Conservation (phyloP, 331 rosid species). For the Spiraea crenata region DNA sequence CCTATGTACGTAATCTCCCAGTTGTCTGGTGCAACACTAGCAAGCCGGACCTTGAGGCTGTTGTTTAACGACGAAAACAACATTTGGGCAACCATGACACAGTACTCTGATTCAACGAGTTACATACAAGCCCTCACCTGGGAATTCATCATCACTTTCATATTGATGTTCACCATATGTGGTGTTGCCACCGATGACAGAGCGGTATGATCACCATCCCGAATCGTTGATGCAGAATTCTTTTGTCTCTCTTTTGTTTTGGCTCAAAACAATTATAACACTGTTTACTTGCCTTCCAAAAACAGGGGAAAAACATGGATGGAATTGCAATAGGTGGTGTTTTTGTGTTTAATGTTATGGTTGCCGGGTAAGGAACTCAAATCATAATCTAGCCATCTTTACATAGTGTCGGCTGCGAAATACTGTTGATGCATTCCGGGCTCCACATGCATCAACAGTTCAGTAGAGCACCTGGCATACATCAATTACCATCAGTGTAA, state of each 20-base stretch:
- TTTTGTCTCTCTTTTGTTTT: not conserved
- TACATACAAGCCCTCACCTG: conserved; percentile 27
- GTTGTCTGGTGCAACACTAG: conserved; percentile 23
- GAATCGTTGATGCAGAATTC: too few species aligned
- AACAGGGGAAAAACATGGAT: conserved; percentile 37
- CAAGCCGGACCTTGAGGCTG: conserved; percentile 30
- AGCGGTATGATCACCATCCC: conserved; percentile 26
- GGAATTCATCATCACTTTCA: conserved; percentile 37
- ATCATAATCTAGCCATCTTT: not conserved
- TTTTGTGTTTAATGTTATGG: conserved; percentile 38
- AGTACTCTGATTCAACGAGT: conserved; percentile 21
- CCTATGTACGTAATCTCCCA: conserved; percentile 42
- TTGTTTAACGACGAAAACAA: conserved; percentile 16
- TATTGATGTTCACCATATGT: conserved; percentile 43
- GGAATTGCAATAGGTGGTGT: conserved; percentile 51
- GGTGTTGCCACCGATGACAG: conserved; percentile 50
- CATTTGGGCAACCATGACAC: conserved; percentile 14
- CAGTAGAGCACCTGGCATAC: too few species aligned
- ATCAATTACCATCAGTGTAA: not conserved
- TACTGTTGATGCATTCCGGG: too few species aligned
- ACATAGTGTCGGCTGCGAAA: not conserved
- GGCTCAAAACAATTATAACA: not conserved
- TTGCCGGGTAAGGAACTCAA: conserved; percentile 34
- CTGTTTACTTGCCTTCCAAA: not conserved
- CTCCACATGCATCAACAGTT: too few species aligned